phyloP scores from a whole-genome alignment of 306 rosid genomes.

The Vigna unguiculata region DNA sequence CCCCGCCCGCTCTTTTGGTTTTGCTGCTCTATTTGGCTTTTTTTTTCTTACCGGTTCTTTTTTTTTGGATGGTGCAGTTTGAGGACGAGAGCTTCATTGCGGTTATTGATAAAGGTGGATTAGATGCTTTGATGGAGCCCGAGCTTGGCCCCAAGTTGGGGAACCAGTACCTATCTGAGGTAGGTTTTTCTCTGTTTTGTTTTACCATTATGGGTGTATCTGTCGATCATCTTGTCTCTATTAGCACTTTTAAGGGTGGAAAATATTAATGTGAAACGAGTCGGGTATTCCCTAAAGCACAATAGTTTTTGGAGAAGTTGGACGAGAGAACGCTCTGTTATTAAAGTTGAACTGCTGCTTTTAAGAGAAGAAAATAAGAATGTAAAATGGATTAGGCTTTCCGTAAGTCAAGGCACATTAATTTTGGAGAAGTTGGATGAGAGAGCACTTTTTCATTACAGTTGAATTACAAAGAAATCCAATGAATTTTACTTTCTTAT shows the following conservation, averaged over 20 bases:
- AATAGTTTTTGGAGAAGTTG: neutral
- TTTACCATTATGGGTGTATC: neutral
- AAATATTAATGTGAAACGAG: too few species aligned
- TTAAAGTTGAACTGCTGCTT: too few species aligned
- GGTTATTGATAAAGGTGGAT: slow-evolving; percentile 91
- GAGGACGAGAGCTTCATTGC: slow-evolving; percentile 61
- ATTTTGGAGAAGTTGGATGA: neutral
- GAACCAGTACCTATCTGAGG: slow-evolving; percentile 81
- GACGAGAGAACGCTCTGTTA: too few species aligned
- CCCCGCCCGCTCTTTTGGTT: neutral
- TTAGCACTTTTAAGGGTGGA: neutral
- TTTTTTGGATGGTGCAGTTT: slow-evolving; percentile 53
- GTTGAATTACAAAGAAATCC: neutral
- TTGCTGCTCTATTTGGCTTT: neutral
- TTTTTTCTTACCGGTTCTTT: neutral
- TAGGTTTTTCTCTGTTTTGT: slow-evolving; percentile 18
- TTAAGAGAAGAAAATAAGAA: neutral
- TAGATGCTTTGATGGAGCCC: slow-evolving; percentile 99
- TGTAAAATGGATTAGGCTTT: neutral
- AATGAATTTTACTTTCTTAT: neutral
- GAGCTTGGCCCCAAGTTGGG: slow-evolving; percentile 84
- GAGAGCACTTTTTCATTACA: neutral
- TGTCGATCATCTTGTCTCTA: neutral
- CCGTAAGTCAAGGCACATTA: neutral
- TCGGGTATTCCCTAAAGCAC: neutral